Evolutionary conservation across 257 asterid genomes (phyloP), one percentile per base, ranked within the genome.

Genomic region (Solanum raphanifolium): DNA sequence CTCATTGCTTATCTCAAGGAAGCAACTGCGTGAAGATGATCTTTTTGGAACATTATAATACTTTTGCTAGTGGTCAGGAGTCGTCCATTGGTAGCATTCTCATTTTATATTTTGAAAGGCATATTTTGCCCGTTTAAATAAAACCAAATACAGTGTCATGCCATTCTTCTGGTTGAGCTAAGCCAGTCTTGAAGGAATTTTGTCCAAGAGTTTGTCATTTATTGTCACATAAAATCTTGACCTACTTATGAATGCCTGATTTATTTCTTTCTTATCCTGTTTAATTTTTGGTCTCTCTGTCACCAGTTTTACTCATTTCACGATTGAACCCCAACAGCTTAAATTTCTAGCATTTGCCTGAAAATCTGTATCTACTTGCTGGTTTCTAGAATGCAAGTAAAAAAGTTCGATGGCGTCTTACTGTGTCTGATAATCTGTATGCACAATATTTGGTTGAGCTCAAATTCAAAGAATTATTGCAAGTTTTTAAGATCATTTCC

Each of bases 1-100:
- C 97, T 96, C 32, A 94, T 96, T 88, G 93, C 98, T 10, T 96
- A 93, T 90, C 98, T 96, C 74, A 96, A 94, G 94, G 93, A 88
- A 74, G 90, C 99, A 72, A 94, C 99, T 68, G 92, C 95, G 60
- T 96, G 91, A 95, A 88, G 66, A 84, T 31, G 65, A 84, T 31
- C 35, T 15, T 15, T n/a, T 86, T 12, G 79, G 72, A 34, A 71
- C 23, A n/a, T 5, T 29, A 52, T 27, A 3, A 31, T 73, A 72
- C 48, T 86, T 86, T 35, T 34, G 83, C 55, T 73, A 52, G 74
- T 52, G 69, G 73, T 36, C 68, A 73, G 71, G 88, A 73, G 23
- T 31, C 10, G 69, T 48, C 72, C 72, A 21, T 12, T 86, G 43
- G 72, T 86, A 76, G 84, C 21, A 9, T 23, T 46, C 82, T 29